Evolutionary conservation across 2,329 filamentous ascomycete genomes (phyloP).

Genomic region (Pyrenochaeta sp.): DNA sequence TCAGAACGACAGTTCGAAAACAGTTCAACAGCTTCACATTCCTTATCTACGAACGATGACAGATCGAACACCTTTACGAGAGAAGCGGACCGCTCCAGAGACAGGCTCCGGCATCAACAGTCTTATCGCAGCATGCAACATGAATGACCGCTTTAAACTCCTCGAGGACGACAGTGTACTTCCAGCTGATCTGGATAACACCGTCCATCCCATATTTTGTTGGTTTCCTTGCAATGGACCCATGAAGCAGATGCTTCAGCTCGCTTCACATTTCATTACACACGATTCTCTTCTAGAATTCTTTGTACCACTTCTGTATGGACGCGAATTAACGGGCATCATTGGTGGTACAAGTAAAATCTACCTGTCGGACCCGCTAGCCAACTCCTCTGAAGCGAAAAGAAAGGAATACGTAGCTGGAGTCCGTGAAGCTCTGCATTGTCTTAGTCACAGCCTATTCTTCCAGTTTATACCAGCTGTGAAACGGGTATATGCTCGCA

Average conservation of each 20-base stretch:
- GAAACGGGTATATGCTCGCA: slow-evolving; percentile 33
- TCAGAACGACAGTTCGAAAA: not conserved
- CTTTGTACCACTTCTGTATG: slow-evolving; percentile 41
- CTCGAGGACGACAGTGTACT: slow-evolving; percentile 34
- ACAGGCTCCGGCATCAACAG: slow-evolving; percentile 18
- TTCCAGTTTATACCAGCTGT: slow-evolving; percentile 27
- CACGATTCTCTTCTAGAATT: slow-evolving; percentile 40
- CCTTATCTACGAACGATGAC: slow-evolving; percentile 8
- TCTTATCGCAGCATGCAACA: slow-evolving; percentile 35
- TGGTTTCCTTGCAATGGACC: slow-evolving; percentile 22
- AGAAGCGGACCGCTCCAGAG: slow-evolving; percentile 8
- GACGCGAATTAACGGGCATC: slow-evolving; percentile 21
- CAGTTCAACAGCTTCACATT: not conserved
- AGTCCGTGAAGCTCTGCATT: slow-evolving; percentile 35
- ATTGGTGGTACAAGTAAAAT: slow-evolving; percentile 13
- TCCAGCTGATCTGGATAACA: slow-evolving; percentile 34
- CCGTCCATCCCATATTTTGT: slow-evolving; percentile 43
- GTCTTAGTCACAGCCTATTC: slow-evolving; percentile 33
- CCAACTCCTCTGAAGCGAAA: slow-evolving; percentile 16
- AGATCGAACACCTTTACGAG: slow-evolving; percentile 6
- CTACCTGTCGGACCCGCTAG: slow-evolving; percentile 33
- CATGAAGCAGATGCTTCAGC: slow-evolving; percentile 34
- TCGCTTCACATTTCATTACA: slow-evolving; percentile 46
- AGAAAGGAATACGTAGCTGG: slow-evolving; percentile 17
- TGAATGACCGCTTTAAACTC: slow-evolving; percentile 41